A percentile compares a stretch with the other conserved stretches of the same genome.
Conservation (phyloP, 2,329 filamentous ascomycete species). For the Xenosphaeropsis pyriputrescens region DNA sequence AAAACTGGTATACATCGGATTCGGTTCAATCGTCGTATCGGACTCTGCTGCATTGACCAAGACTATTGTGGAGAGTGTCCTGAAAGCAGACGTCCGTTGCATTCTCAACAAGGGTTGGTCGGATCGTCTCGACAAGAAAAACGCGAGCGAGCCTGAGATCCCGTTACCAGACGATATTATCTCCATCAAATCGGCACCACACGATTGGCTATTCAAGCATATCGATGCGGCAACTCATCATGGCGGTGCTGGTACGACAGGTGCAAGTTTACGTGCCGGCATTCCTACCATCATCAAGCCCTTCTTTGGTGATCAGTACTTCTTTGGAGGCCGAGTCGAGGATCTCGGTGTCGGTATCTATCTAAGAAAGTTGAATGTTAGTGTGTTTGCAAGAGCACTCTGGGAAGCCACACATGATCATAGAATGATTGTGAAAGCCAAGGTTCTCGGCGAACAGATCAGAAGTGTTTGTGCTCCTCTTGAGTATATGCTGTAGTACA, state of each 20-base stretch:
- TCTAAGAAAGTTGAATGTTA: slow-evolving; percentile 80
- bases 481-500: not conserved
- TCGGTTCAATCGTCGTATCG: slow-evolving; percentile 88
- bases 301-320: slow-evolving; percentile 97
- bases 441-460: slow-evolving; percentile 71
- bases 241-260: slow-evolving; percentile 87
- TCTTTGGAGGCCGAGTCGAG: slow-evolving; percentile 81
- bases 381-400: slow-evolving; percentile 67
- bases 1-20: slow-evolving; percentile 93
- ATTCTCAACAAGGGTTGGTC: slow-evolving; percentile 97
- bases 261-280: slow-evolving; percentile 79
- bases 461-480: slow-evolving; percentile 47
- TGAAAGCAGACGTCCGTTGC: slow-evolving; percentile 84
- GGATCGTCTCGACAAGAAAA: slow-evolving; percentile 54
- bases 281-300: slow-evolving; percentile 90
- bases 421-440: slow-evolving; percentile 81
- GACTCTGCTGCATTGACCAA: slow-evolving; percentile 80
- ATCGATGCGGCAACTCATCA: slow-evolving; percentile 93
- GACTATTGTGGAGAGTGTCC: slow-evolving; percentile 83
- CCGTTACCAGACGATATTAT: slow-evolving; percentile 67
- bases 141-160: slow-evolving; percentile 38
- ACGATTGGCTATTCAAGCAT: slow-evolving; percentile 92
- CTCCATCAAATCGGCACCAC: slow-evolving; percentile 79
- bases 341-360: slow-evolving; percentile 86
- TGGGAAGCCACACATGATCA: slow-evolving; percentile 87